Conservation (phyloP, 2,329 filamentous ascomycete species). For the Diaporthe aspalathi region DNA sequence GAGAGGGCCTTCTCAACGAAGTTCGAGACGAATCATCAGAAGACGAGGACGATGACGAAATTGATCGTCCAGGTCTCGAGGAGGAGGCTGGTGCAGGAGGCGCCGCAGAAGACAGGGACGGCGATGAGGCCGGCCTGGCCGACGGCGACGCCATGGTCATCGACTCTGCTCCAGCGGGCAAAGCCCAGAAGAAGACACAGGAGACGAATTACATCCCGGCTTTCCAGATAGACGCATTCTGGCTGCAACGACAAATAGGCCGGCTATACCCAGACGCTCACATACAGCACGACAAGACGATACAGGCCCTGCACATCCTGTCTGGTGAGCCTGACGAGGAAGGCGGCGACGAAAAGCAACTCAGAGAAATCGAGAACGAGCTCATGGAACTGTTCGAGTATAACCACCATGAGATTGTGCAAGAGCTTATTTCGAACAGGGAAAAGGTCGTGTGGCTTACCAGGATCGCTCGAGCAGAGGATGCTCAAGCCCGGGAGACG, state of each 20-base stretch:
- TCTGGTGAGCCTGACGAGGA: slow-evolving; percentile 77
- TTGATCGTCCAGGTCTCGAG: slow-evolving; percentile 67
- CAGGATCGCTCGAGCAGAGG: slow-evolving; percentile 83
- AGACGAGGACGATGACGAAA: slow-evolving; percentile 66
- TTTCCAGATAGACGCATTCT: slow-evolving; percentile 95
- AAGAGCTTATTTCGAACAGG: slow-evolving; percentile 89
- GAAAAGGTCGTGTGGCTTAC: slow-evolving; percentile 98
- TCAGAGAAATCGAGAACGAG: slow-evolving; percentile 97
- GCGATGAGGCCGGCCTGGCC: slow-evolving; percentile 61
- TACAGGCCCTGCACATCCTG: slow-evolving; percentile 83
- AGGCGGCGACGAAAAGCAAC: slow-evolving; percentile 82
- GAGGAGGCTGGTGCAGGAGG: slow-evolving; percentile 64
- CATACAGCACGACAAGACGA: slow-evolving; percentile 91
- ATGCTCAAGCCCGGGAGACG: slow-evolving; percentile 78
- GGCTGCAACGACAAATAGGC: slow-evolving; percentile 94
- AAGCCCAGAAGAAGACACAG: slow-evolving; percentile 59
- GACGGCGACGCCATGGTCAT: slow-evolving; percentile 86
- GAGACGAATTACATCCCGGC: slow-evolving; percentile 77
- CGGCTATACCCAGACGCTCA: slow-evolving; percentile 90
- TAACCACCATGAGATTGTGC: slow-evolving; percentile 92
- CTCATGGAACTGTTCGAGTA: slow-evolving; percentile 99
- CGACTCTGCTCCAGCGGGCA: slow-evolving; percentile 70
- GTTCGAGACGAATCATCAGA: slow-evolving; percentile 89
- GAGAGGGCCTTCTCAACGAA: slow-evolving; percentile 81
- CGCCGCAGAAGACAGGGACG: slow-evolving; percentile 59